Base-by-base conservation (phyloP, 164 flowering plant species). In the Vitis rupestris region DNA sequence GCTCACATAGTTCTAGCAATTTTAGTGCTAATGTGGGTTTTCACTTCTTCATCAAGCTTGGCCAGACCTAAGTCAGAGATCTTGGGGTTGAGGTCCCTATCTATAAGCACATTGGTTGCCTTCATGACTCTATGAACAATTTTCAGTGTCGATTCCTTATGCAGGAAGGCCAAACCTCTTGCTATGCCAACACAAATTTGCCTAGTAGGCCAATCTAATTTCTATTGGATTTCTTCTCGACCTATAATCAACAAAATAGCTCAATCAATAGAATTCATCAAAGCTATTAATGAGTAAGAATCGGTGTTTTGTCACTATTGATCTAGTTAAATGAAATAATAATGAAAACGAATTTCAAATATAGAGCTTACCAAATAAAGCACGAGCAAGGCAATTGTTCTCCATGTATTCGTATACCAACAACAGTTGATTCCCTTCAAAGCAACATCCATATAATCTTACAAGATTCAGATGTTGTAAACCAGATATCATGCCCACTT, bases 1-100 rank as follows among this genome's bases (percentile, higher is more conserved):
- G 53, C 77, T 64, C 63, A 76, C 79, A 64, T 64, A 1, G 79
- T 76, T 65, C 79, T 73, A 44, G 79, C 76, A 31, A 31, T 2
- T 31, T 0, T 31, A 31, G 44, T 31, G 44, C 44, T 31, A 31
- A 31, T 31, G 44, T 76, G 79, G 29, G 72, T 68, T 4, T 65
- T 52, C 23, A 59, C 79, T 23, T 76, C 79, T 48, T 76, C 79
- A 59, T 72, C 29, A 68, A 76, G 79, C 57, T 57, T 68, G 8
- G 79, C 79, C 29, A 76, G 60, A 12, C 79, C 79, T 49, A 76
- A 76, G 64, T 76, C 79, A 15, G 79, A 76, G 6, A 76, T 72
- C 37, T 76, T 76, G 3, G 79, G 62, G 51, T 68, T 76, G 0
- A 76, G 70, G n/a, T 76, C 63, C 50, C 48, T 64, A 56, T 76